These are phyloP conservation scores for Fusarium sp. DNA, from an alignment of 2,329 filamentous ascomycete species.

Conservation along the genomic window DNA sequence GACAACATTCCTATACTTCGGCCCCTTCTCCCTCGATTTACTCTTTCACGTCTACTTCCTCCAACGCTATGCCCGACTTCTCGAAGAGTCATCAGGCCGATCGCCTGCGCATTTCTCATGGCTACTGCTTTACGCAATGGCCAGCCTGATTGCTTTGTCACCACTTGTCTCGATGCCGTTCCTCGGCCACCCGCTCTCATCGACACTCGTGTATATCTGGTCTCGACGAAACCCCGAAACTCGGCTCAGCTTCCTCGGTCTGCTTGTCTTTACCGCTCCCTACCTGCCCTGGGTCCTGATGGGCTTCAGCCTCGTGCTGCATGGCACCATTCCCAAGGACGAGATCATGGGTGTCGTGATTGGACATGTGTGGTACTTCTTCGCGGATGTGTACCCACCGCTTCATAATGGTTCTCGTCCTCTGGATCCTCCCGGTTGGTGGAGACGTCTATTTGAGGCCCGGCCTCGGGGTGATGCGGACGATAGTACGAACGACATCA, in stretches of 20 bases:
- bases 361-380: slow-evolving; percentile 98
- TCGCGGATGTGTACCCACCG: slow-evolving; percentile 95
- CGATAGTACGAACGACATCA: slow-evolving; percentile 73
- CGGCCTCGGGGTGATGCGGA: slow-evolving; percentile 63
- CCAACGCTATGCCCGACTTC: slow-evolving; percentile 92
- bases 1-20: slow-evolving; percentile 98
- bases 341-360: slow-evolving; percentile 96
- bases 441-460: slow-evolving; percentile 87
- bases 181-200: slow-evolving; percentile 92
- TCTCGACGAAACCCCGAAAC: slow-evolving; percentile 94
- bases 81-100: slow-evolving; percentile 94
- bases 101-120: slow-evolving; percentile 96
- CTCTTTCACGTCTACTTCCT: slow-evolving; percentile 99
- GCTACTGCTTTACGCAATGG: slow-evolving; percentile 89
- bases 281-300: slow-evolving; percentile 97
- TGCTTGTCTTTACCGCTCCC: slow-evolving; percentile 92
- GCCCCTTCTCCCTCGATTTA: slow-evolving; percentile 92
- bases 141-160: slow-evolving; percentile 83
- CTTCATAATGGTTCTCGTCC: slow-evolving; percentile 88
- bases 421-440: slow-evolving; percentile 91
- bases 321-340: slow-evolving; percentile 91
- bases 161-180: slow-evolving; percentile 93
- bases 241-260: slow-evolving; percentile 86
- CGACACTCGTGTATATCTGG: slow-evolving; percentile 98
- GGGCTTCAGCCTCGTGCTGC: slow-evolving; percentile 91